Conservation (phyloP, 768 basidiomycete species). For the Exidia glandulosa region DNA sequence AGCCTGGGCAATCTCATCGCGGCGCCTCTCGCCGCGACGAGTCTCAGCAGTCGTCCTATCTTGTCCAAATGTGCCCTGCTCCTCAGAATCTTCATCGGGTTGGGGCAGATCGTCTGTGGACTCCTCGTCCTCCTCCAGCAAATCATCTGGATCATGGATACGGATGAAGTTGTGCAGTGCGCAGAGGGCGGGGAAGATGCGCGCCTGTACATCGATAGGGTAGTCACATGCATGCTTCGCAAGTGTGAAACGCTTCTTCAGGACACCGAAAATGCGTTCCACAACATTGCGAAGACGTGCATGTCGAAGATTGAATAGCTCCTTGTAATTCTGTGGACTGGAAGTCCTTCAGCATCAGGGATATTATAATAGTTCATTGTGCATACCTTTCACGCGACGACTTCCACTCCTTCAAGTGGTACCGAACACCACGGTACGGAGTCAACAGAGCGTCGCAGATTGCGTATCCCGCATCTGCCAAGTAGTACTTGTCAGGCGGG, state of each 20-base stretch:
- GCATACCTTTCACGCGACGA: not conserved
- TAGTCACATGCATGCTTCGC: conserved; percentile 8
- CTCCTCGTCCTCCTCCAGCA: not conserved
- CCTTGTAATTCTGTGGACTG: conserved; percentile 12
- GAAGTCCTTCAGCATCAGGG: not conserved
- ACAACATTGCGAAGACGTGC: conserved; percentile 13
- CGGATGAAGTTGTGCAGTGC: conserved; percentile 18
- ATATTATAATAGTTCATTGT: not conserved
- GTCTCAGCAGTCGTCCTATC: not conserved
- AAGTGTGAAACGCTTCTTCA: conserved; percentile 8
- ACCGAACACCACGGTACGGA: conserved; percentile 20
- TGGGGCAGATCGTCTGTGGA: not conserved
- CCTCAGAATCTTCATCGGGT: too few relatives aligned
- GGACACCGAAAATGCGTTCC: conserved; percentile 15
- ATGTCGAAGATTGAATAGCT: conserved; percentile 18
- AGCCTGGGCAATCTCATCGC: not conserved
- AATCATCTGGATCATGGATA: conserved; percentile 9
- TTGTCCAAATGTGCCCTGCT: too few relatives aligned
- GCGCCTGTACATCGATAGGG: conserved; percentile 8
- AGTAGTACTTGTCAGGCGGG: conserved; percentile 17
- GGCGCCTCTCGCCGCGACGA: not conserved
- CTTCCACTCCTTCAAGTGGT: conserved; percentile 24
- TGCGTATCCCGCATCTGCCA: conserved; percentile 24
- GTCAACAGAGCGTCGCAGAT: conserved; percentile 15
- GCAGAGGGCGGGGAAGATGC: conserved; percentile 9